These are phyloP conservation scores for Fomitopsis palustris DNA, from an alignment of 1,284 basidiomycete genomes.

Conservation along the genomic window DNA sequence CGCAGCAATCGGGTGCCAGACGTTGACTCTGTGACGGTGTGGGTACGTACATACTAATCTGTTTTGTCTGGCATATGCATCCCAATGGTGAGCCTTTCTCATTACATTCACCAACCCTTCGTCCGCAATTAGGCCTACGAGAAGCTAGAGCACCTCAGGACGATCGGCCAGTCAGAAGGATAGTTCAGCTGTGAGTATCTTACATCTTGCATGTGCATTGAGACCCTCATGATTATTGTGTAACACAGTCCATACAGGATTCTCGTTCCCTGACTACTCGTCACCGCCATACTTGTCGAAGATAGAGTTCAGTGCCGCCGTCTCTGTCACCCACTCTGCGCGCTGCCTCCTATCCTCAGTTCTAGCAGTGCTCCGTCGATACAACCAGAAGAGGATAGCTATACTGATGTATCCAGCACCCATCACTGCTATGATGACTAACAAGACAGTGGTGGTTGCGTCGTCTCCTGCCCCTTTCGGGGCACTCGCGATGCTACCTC, in stretches of 20 bases:
- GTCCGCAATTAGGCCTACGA: too few species aligned
- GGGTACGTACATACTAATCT: too few species aligned
- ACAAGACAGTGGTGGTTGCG: constrained; percentile 17
- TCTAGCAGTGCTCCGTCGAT: constrained; percentile 10
- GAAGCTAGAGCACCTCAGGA: too few species aligned
- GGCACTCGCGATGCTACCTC: constrained; percentile 31
- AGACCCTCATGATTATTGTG: too few species aligned
- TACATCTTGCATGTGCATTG: too few species aligned
- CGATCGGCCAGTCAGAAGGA: too few species aligned
- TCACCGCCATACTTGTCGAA: constrained; percentile 11
- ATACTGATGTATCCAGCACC: constrained; percentile 23
- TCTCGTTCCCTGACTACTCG: not conserved
- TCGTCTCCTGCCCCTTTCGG: constrained; percentile 15
- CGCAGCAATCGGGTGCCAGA: too few species aligned
- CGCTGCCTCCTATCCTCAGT: not conserved
- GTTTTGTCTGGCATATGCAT: too few species aligned
- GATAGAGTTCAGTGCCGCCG: constrained; percentile 18
- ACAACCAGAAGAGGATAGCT: constrained; percentile 16
- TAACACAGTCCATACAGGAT: not conserved
- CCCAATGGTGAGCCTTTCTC: too few species aligned
- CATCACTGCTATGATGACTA: constrained; percentile 21
- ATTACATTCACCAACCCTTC: too few species aligned
- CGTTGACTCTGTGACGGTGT: too few species aligned
- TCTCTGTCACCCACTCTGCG: constrained; percentile 17
- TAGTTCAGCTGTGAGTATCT: too few species aligned